Evolutionary conservation across 805 yeast species (phyloP).

Genomic region (Kockiozyma suomiensis): DNA sequence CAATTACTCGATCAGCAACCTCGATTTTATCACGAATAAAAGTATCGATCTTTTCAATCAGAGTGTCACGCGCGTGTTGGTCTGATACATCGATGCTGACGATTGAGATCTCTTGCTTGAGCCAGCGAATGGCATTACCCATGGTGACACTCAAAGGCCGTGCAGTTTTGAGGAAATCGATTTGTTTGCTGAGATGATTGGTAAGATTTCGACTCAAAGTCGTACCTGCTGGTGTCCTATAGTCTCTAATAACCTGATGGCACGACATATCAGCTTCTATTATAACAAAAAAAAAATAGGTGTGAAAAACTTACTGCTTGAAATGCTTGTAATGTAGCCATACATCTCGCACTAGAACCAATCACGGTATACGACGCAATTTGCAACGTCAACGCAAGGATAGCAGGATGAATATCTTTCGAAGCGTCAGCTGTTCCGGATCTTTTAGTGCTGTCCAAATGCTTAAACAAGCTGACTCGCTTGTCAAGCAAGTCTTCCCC

Average conservation of each 20-base stretch:
- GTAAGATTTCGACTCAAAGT: constrained; percentile 87
- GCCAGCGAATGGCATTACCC: constrained; percentile 98
- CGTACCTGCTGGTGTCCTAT: constrained; percentile 81
- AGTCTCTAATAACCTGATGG: constrained; percentile 67
- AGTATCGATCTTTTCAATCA: constrained; percentile 70
- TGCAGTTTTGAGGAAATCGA: constrained; percentile 86
- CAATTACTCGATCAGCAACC: constrained; percentile 78
- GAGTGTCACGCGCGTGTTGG: constrained; percentile 61
- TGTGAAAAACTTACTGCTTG: constrained; percentile 43
- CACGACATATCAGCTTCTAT: too few species aligned
- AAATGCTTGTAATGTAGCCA: constrained; percentile 82
- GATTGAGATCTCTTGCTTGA: constrained; percentile 87
- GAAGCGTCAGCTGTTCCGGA: constrained; percentile 55
- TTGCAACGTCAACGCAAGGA: constrained; percentile 74
- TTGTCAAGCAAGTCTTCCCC: constrained; percentile 30
- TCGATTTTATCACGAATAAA: constrained; percentile 85
- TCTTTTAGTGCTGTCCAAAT: constrained; percentile 42
- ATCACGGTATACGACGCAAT: constrained; percentile 82
- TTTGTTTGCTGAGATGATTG: constrained; percentile 84
- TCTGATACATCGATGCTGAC: constrained; percentile 75
- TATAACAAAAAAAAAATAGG: not conserved
- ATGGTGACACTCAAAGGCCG: constrained; percentile 89
- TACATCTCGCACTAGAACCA: constrained; percentile 86
- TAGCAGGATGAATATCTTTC: constrained; percentile 84
- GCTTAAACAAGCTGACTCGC: constrained; percentile 44